Conservation (phyloP, 2,329 filamentous ascomycete genomes). For the Claviceps spartinae region DNA sequence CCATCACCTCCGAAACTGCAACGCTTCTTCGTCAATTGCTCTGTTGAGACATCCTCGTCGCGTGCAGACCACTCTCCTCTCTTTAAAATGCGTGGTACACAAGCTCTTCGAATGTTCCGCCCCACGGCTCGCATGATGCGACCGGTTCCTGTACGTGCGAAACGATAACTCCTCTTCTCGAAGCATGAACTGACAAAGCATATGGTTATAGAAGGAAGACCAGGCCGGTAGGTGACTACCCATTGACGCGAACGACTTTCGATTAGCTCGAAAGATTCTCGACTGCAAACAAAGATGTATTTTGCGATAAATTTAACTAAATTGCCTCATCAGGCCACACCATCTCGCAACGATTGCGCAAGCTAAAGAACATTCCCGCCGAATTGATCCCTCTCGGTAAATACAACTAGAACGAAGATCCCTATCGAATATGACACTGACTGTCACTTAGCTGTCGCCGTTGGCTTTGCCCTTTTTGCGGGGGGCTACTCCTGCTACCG, state of each 20-base stretch:
- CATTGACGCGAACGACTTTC: neutral
- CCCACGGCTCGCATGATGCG: slow-evolving; percentile 53
- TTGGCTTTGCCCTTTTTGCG: slow-evolving; percentile 69
- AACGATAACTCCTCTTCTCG: slow-evolving; percentile 1
- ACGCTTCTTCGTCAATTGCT: slow-evolving; percentile 20
- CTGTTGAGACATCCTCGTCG: slow-evolving; percentile 13
- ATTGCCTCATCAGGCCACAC: slow-evolving; percentile 59
- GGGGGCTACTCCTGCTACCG: slow-evolving; percentile 68
- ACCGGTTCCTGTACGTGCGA: slow-evolving; percentile 52
- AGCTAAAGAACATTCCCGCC: slow-evolving; percentile 77
- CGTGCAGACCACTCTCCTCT: slow-evolving; percentile 1
- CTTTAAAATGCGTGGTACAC: slow-evolving; percentile 50
- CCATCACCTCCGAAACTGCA: slow-evolving; percentile 14
- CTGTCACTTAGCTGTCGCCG: slow-evolving; percentile 55
- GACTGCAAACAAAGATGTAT: neutral
- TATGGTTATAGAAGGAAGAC: slow-evolving; percentile 44
- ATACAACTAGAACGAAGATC: neutral
- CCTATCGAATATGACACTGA: neutral
- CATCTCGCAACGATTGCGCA: slow-evolving; percentile 86
- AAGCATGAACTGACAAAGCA: slow-evolving; percentile 14
- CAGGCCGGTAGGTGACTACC: slow-evolving; percentile 45
- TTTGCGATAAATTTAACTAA: neutral
- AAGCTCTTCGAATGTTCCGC: slow-evolving; percentile 52
- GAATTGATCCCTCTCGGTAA: slow-evolving; percentile 92
- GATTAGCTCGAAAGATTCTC: neutral